A percentile compares a stretch with the other conserved stretches of the same genome.
phyloP scores from a whole-genome alignment of 768 basidiomycete genomes.

The Russula virescens region DNA sequence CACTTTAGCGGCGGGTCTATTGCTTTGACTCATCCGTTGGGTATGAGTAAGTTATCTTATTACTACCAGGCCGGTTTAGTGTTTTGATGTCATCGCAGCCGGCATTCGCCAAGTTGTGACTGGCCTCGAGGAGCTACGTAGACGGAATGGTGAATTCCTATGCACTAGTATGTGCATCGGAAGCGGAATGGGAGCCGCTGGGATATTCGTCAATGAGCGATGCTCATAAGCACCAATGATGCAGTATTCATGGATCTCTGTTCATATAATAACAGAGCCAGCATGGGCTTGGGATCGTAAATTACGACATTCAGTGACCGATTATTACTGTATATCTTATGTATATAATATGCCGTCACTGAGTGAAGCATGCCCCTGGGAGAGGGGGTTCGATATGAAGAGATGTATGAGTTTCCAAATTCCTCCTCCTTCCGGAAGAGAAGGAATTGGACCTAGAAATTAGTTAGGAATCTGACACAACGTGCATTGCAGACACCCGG shows the following conservation, averaged over 20 bases:
- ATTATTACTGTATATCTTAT: neutral
- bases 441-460: neutral
- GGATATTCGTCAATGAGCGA: constrained; percentile 68
- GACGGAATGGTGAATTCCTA: constrained; percentile 61
- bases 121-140: constrained; percentile 74
- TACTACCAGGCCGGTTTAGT: constrained; percentile 2
- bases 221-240: neutral
- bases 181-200: constrained; percentile 85
- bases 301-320: neutral
- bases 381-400: neutral
- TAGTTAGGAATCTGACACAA: too few relatives aligned
- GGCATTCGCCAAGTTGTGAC: constrained; percentile 85
- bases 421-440: neutral
- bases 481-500: too few relatives aligned
- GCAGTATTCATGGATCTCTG: neutral
- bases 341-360: neutral
- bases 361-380: neutral
- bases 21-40: constrained; percentile 74
- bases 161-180: constrained; percentile 83
- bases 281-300: neutral
- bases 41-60: constrained; percentile 57
- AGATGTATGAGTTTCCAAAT: too few relatives aligned
- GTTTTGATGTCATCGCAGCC: constrained; percentile 38
- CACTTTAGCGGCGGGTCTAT: constrained; percentile 73
- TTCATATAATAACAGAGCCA: neutral